A percentile compares a stretch with the other conserved stretches of the same genome.
These are phyloP conservation scores for Cystobasidium tubakii DNA, from an alignment of 768 basidiomycete species.

Conservation along the genomic window DNA sequence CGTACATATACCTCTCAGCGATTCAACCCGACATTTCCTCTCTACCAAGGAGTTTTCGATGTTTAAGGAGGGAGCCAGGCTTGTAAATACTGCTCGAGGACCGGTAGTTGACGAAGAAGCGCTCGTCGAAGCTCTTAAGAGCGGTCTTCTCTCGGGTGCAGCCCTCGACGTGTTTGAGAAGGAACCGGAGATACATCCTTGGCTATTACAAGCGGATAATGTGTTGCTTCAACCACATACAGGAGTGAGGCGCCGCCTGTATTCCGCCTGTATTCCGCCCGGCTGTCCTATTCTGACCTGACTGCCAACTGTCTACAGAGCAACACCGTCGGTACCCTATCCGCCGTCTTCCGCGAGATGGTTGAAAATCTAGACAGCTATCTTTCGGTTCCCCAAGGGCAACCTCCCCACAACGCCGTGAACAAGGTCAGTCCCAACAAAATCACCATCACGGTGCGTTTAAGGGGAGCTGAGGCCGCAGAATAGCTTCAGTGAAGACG, in stretches of 20 bases:
- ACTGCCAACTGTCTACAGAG: background rate
- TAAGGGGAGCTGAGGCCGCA: background rate
- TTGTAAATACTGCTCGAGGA: slow-evolving; percentile 40
- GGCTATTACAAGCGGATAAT: slow-evolving; percentile 24
- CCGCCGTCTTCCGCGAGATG: slow-evolving; percentile 6
- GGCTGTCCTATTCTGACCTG: background rate
- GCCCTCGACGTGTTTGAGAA: slow-evolving; percentile 51
- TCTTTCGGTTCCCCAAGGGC: background rate
- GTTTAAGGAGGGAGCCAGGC: slow-evolving; percentile 56
- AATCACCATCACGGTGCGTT: slow-evolving; percentile 12
- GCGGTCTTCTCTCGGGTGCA: slow-evolving; percentile 48
- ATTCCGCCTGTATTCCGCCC: too few relatives aligned
- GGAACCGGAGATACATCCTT: slow-evolving; percentile 47
- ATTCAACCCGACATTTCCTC: slow-evolving; percentile 56
- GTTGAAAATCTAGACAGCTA: slow-evolving; percentile 19
- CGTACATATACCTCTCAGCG: slow-evolving; percentile 59
- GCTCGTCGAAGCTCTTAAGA: slow-evolving; percentile 49
- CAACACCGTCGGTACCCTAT: slow-evolving; percentile 8
- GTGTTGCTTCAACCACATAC: slow-evolving; percentile 28
- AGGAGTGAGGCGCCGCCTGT: too few relatives aligned
- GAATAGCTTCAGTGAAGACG: background rate
- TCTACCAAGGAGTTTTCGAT: slow-evolving; percentile 53
- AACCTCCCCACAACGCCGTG: slow-evolving; percentile 29
- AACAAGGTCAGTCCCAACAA: slow-evolving; percentile 4
- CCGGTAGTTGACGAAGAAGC: slow-evolving; percentile 49